Base-by-base conservation (phyloP, 768 basidiomycete genomes). In the Favolaschia claudopus region DNA sequence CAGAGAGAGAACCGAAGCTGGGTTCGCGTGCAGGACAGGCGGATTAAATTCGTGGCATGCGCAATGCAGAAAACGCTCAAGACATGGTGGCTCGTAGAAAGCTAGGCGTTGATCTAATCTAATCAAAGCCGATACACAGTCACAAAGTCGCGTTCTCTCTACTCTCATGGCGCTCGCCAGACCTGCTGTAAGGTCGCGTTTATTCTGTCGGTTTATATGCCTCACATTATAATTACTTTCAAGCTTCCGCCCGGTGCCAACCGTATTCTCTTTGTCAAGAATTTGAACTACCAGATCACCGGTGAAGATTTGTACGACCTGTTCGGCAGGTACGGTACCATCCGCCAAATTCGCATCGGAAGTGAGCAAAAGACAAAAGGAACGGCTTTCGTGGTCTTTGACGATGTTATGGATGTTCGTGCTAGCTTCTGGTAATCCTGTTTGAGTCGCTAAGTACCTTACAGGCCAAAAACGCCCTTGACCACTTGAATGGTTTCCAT, bases 401-500 rank as follows among this genome's bases (percentile, higher is more conserved):
- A 96, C 70, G 95, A 96, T 75, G 93, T 96, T 63, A 95, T 95
- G 92, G 95, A 96, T 68, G 94, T 95, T 72, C 68, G 88, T 79
- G 14, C 29, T 22, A 31, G 32, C 34, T 9, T 43, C 57, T 27
- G 31, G 12, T 39, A 25, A 33, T 25, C 14, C 2, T 47, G 24
- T 47, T 51, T 66, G 37, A 70, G 64, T 60, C 48, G 59, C 55
- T 52, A 24, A 54, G 43, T 50, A 47, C 34, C 37, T 45, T 51
- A 13, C 69, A 97, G 93, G 96, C 96, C 20, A 96, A 97, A 76
- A 95, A 96, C 69, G 96, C 96, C 0, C 85, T 97, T 55, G 96
- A 96, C 70, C 95, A 97, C 74, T 75, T 99, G 70, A 99, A 99
- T 67, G 96, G 96, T 40, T 99, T 99, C 79, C 96, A 99, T 78